phyloP scores from a whole-genome alignment of 306 rosid species.

The Vachellia pachyceras region DNA sequence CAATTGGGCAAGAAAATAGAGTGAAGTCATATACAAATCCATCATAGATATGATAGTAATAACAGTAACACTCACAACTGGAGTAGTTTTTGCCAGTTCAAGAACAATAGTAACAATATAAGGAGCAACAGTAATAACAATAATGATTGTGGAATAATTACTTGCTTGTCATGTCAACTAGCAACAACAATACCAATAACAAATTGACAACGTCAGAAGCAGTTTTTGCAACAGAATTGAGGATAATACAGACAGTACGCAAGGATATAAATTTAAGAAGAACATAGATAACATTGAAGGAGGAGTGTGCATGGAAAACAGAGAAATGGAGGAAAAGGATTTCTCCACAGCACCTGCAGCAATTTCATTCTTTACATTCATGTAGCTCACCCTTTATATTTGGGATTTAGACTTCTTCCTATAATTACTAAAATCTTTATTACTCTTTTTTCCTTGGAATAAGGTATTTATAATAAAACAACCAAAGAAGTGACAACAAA shows the following conservation, averaged over 20 bases:
- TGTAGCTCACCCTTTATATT: background rate
- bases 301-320: background rate
- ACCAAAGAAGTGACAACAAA: background rate
- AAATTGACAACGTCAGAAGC: background rate
- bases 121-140: background rate
- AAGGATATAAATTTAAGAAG: background rate
- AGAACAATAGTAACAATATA: background rate
- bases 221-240: background rate
- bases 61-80: background rate
- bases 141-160: background rate
- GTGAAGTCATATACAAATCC: background rate
- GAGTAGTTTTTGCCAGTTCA: background rate
- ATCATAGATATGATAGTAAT: background rate
- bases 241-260: background rate
- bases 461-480: background rate
- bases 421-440: too few species aligned
- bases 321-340: background rate
- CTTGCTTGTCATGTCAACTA: background rate
- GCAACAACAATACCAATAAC: background rate
- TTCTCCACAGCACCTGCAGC: background rate
- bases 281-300: background rate
- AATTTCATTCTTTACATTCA: background rate
- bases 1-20: conserved; percentile 17
- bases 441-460: background rate
- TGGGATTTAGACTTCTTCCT: background rate